Evolutionary conservation across 2,329 filamentous ascomycete genomes (phyloP).

Genomic region (Colletotrichum lini): DNA sequence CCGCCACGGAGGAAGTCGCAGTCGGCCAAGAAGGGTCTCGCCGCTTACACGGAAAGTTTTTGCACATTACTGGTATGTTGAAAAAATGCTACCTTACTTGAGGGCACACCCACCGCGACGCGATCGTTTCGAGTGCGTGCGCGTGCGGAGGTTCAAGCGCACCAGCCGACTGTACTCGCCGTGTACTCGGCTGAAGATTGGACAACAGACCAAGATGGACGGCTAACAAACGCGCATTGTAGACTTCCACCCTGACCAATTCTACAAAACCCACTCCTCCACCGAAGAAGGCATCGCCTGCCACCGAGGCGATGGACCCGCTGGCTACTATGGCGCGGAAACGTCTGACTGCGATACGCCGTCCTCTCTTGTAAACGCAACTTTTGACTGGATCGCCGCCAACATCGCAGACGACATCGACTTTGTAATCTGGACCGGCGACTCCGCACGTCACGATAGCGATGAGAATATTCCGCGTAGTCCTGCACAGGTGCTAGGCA

Average conservation of each 20-base stretch:
- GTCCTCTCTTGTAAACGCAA: conserved; percentile 84
- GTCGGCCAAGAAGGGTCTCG: conserved; percentile 55
- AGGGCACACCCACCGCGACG: not conserved
- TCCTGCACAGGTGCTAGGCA: conserved; percentile 79
- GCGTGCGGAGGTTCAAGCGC: not conserved
- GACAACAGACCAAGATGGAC: conserved; percentile 32
- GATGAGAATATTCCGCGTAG: conserved; percentile 85
- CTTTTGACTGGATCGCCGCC: conserved; percentile 87
- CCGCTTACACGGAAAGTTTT: conserved; percentile 78
- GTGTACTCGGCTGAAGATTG: conserved; percentile 18
- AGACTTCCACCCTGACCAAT: conserved; percentile 94
- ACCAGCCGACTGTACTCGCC: conserved; percentile 21
- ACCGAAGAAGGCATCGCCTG: conserved; percentile 79
- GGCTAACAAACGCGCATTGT: conserved; percentile 12
- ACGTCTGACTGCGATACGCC: conserved; percentile 92
- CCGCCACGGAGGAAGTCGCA: conserved; percentile 43
- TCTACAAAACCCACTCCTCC: conserved; percentile 85
- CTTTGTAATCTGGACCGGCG: conserved; percentile 94
- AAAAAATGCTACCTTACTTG: conserved; percentile 8
- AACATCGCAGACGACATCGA: conserved; percentile 85
- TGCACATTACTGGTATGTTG: conserved; percentile 86
- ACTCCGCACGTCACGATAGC: conserved; percentile 90
- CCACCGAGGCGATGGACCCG: conserved; percentile 82
- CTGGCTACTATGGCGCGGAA: conserved; percentile 87
- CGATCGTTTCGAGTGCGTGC: not conserved